Evolutionary conservation across 2,329 filamentous ascomycete species (phyloP), one percentile per base, ranked within the genome.

Genomic region (Pyricularia pennisetigena): DNA sequence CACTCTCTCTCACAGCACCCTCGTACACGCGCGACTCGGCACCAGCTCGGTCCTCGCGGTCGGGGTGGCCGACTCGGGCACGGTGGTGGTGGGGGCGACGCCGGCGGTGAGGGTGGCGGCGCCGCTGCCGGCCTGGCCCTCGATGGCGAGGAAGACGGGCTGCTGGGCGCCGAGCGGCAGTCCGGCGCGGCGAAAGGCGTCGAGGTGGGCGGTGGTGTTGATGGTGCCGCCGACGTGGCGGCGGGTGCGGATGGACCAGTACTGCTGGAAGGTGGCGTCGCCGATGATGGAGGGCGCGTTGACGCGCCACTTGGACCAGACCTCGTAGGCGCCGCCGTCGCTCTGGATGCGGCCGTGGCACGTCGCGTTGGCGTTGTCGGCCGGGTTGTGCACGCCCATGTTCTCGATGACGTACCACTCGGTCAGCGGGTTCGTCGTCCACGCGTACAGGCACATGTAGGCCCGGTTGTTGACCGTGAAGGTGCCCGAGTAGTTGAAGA

Each of bases 171-270:
- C 82, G 26, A 83, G 71, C 65, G 76, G 78, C 73, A 82, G 73
- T 14, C 82, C 82, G 59, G 73, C 70, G 68, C 75, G 74, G 35
- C 73, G 73, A 81, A 82, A 85, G 4, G 81, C 81, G 71, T 80
- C 76, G 71, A 85, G 83, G 73, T 84, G 82, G 67, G 79, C 81
- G 59, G 72, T 74, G 1, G 78, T 78, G n/a, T 78, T 82, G 69
- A 85, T 79, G 8, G 79, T 81, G 2, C 83, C 83, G 67, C 81
- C 79, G 65, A 80, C 78, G 66, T 83, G 79, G 79, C 85, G 83
- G 69, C 73, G 74, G 70, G 78, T 77, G 71, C 85, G 80, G n/a
- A 87, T 79, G 23, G 79, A 81, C 79, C 80, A 83, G 75, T 78
- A 83, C 76, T 84, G 82, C 71, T 79, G 74, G 72, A 83, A 83